These are phyloP conservation scores for Articulospora tetracladia DNA, from an alignment of 495 filamentous ascomycete genomes.

Conservation along the genomic window DNA sequence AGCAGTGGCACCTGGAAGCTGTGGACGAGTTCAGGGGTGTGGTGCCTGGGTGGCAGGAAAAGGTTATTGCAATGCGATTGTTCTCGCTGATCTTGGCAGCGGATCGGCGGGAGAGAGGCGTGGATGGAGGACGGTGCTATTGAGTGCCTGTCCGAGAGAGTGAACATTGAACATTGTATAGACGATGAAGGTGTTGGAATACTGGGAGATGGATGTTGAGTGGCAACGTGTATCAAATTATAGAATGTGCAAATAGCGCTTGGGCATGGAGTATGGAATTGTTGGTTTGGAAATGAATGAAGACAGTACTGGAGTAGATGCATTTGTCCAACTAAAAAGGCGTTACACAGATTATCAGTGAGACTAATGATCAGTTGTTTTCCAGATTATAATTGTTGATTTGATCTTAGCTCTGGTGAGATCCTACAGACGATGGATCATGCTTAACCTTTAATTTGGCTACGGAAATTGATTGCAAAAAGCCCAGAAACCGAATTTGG, in stretches of 20 bases:
- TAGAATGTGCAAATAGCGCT: not conserved
- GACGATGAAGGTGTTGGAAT: conserved; percentile 5
- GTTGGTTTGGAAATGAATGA: not conserved
- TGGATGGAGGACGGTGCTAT: conserved; percentile 12
- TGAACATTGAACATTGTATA: not conserved
- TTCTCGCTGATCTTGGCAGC: conserved; percentile 44
- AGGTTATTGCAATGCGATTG: conserved; percentile 40
- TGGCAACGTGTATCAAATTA: not conserved
- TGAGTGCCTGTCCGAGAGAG: not conserved
- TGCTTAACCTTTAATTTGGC: no score
- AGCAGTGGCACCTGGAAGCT: conserved; percentile 50
- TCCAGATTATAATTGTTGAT: no score
- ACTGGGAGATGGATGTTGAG: not conserved
- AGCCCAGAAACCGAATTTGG: no score
- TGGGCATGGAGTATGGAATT: not conserved
- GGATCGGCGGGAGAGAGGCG: conserved; percentile 31
- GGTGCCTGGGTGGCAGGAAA: conserved; percentile 42
- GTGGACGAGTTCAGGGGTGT: conserved; percentile 37
- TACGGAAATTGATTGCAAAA: no score
- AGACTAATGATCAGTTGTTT: no score
- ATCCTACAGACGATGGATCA: no score
- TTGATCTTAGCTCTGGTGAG: no score
- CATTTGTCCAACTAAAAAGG: no score
- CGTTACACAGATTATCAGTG: no score
- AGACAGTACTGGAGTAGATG: no score